Conservation (phyloP, 2,329 filamentous ascomycete genomes). For the Clonostachys rhizophaga region DNA sequence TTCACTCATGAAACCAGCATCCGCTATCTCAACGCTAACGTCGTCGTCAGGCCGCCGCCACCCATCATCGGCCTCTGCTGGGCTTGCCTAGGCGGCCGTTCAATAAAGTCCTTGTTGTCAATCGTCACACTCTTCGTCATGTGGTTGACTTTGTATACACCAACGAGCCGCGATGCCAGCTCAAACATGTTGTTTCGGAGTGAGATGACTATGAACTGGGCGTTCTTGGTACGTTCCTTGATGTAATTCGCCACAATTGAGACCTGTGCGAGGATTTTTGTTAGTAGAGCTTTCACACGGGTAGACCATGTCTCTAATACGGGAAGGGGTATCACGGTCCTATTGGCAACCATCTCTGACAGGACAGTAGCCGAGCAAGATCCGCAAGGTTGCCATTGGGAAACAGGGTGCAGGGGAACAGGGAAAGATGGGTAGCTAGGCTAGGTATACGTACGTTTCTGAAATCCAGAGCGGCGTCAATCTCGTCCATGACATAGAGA, state of each 20-base stretch:
- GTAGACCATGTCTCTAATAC: too few relatives aligned
- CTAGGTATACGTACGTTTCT: slow-evolving; percentile 71
- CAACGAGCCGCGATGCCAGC: slow-evolving; percentile 88
- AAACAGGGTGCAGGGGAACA: background rate
- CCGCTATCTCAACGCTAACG: slow-evolving; percentile 23
- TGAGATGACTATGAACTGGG: slow-evolving; percentile 98
- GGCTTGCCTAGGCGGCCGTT: slow-evolving; percentile 15
- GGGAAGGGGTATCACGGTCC: too few relatives aligned
- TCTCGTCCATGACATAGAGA: slow-evolving; percentile 99
- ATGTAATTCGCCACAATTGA: slow-evolving; percentile 98
- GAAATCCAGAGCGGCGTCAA: slow-evolving; percentile 96
- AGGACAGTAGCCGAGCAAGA: background rate
- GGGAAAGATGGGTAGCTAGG: slow-evolving; percentile 1
- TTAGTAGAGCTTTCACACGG: too few relatives aligned
- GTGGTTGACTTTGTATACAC: slow-evolving; percentile 99
- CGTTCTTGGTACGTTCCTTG: slow-evolving; percentile 98
- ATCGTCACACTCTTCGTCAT: slow-evolving; percentile 94
- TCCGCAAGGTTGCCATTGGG: background rate
- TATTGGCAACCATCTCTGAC: too few relatives aligned
- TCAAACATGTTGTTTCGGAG: slow-evolving; percentile 99
- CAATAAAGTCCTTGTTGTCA: slow-evolving; percentile 76
- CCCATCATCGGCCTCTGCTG: slow-evolving; percentile 16
- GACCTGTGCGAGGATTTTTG: slow-evolving; percentile 49
- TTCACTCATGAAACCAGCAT: slow-evolving; percentile 2
- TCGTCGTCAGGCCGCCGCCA: slow-evolving; percentile 20